These are phyloP conservation scores for Brachypodium distachyon DNA, from an alignment of 202 grass and related monocot genomes.

Conservation along the genomic window DNA sequence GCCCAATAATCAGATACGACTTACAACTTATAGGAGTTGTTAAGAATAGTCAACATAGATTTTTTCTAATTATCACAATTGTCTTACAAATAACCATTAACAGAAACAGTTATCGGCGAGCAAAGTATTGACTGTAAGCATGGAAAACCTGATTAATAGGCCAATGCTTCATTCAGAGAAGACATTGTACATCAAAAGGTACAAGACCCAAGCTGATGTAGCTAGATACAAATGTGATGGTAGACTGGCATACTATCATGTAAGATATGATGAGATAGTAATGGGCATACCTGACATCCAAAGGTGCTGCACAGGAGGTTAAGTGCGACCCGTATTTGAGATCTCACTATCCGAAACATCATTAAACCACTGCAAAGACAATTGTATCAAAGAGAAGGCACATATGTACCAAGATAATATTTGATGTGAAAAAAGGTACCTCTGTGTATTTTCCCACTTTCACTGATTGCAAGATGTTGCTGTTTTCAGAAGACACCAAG, in stretches of 20 bases:
- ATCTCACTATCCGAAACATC: slow-evolving; percentile 77
- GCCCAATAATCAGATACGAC: background rate
- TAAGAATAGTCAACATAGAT: background rate
- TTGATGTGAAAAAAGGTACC: slow-evolving; percentile 33
- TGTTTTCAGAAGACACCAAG: slow-evolving; percentile 58
- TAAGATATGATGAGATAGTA: background rate
- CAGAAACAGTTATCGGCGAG: background rate
- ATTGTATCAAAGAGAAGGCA: slow-evolving; percentile 7
- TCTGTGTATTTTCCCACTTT: slow-evolving; percentile 94
- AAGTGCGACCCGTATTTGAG: slow-evolving; percentile 80
- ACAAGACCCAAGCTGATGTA: background rate
- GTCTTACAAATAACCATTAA: slow-evolving; percentile 2
- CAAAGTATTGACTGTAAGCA: background rate
- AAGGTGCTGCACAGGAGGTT: slow-evolving; percentile 54
- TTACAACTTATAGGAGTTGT: background rate
- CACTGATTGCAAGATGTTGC: slow-evolving; percentile 53
- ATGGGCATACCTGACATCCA: slow-evolving; percentile 60
- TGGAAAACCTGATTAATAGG: background rate
- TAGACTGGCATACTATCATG: background rate
- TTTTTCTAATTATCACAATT: background rate
- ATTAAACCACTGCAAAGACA: slow-evolving; percentile 82
- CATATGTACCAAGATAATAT: background rate
- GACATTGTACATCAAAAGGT: background rate
- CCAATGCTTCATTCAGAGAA: slow-evolving; percentile 8
- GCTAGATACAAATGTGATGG: background rate